These are phyloP conservation scores for Tetrapisispora nanseiensis DNA, from an alignment of 805 yeast species.

Conservation along the genomic window DNA sequence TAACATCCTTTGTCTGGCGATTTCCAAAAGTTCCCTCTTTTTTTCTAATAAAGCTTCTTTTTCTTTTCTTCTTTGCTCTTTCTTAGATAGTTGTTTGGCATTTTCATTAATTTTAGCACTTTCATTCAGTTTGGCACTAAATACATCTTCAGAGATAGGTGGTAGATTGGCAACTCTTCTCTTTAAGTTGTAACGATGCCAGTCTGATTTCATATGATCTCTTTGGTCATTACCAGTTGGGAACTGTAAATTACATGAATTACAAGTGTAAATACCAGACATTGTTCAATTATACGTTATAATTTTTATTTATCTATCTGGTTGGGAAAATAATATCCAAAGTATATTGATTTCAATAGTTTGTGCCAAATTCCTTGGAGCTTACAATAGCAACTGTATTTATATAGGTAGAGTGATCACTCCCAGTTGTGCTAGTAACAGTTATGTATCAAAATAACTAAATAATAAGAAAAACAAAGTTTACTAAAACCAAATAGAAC, in stretches of 20 bases:
- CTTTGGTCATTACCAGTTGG: slow-evolving; percentile 71
- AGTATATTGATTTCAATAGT: too few species aligned
- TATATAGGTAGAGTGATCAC: too few species aligned
- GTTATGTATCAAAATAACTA: too few species aligned
- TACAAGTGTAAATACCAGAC: slow-evolving; percentile 52
- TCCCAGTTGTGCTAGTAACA: too few species aligned
- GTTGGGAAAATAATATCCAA: too few species aligned
- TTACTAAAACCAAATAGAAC: too few species aligned
- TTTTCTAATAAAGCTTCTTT: slow-evolving; percentile 35
- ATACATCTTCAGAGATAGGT: slow-evolving; percentile 53
- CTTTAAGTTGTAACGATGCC: slow-evolving; percentile 95
- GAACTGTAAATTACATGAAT: slow-evolving; percentile 77
- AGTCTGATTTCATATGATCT: slow-evolving; percentile 89
- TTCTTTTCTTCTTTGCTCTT: slow-evolving; percentile 34
- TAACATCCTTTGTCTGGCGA: slow-evolving; percentile 33
- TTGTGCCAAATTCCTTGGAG: too few species aligned
- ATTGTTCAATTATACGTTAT: too few species aligned
- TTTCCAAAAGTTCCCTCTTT: slow-evolving; percentile 32
- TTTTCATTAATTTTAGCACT: slow-evolving; percentile 18
- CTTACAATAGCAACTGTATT: too few species aligned
- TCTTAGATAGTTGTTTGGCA: slow-evolving; percentile 31
- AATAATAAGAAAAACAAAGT: too few species aligned
- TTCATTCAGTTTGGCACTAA: slow-evolving; percentile 55
- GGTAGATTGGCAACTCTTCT: slow-evolving; percentile 86
- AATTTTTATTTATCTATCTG: too few species aligned